Conservation (phyloP, 1,284 basidiomycete genomes). For the Ustilago sp. region DNA sequence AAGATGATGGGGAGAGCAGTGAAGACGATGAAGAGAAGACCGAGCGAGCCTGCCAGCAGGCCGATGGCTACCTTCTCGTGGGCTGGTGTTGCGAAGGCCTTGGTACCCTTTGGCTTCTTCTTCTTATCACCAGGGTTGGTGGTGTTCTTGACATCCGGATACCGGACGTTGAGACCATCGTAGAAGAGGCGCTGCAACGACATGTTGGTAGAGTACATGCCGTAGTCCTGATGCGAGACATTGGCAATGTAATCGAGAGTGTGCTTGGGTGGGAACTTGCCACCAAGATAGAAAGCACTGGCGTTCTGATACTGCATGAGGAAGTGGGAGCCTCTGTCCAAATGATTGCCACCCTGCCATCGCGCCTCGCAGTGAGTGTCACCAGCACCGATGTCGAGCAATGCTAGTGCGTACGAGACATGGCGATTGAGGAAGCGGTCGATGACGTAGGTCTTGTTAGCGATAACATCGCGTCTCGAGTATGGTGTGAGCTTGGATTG, state of each 20-base stretch:
- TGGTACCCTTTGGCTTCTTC: constrained; percentile 35
- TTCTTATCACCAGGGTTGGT: constrained; percentile 55
- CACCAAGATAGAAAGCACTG: constrained; percentile 30
- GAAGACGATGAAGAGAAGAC: constrained; percentile 49
- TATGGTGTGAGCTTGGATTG: constrained; percentile 47
- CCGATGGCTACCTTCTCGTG: constrained; percentile 61
- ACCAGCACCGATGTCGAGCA: constrained; percentile 49
- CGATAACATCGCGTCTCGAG: constrained; percentile 26
- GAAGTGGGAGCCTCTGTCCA: constrained; percentile 53
- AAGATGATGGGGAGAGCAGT: constrained; percentile 61
- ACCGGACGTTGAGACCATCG: constrained; percentile 36
- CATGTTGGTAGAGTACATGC: constrained; percentile 53
- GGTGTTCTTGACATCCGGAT: constrained; percentile 46
- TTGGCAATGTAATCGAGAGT: constrained; percentile 51
- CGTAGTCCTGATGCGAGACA: constrained; percentile 56
- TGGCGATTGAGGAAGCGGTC: constrained; percentile 54
- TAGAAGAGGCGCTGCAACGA: constrained; percentile 47
- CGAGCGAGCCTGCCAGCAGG: constrained; percentile 56
- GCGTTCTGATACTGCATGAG: constrained; percentile 51
- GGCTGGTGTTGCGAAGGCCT: constrained; percentile 62
- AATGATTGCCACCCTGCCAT: constrained; percentile 61
- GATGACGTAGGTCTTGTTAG: constrained; percentile 49
- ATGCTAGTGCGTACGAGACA: constrained; percentile 55
- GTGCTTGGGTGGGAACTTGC: constrained; percentile 52
- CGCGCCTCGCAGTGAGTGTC: constrained; percentile 53